Percentiles rank a stretch among this genome's conserved stretches.
These are phyloP conservation scores for Salpingoeca rosetta DNA, from an alignment of 78 protist genomes.

Conservation along the genomic window DNA sequence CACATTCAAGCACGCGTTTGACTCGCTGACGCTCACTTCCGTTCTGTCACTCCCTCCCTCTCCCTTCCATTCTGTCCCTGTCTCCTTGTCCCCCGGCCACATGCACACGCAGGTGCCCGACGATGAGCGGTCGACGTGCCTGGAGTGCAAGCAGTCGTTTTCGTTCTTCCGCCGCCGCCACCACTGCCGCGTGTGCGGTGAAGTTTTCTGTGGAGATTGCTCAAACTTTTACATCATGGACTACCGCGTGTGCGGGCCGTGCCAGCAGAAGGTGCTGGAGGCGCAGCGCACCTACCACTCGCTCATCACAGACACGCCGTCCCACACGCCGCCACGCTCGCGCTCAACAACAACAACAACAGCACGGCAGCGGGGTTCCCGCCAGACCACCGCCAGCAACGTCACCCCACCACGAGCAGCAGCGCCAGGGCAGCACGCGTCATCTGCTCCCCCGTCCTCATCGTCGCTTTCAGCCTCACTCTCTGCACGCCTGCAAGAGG, in stretches of 20 bases:
- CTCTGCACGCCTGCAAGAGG: too few relatives aligned
- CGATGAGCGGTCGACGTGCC: background rate
- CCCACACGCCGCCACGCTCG: too few relatives aligned
- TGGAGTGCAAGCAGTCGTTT: constrained; percentile 11
- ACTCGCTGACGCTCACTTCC: background rate
- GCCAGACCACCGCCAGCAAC: background rate
- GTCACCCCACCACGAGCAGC: background rate
- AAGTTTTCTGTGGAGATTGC: constrained; percentile 26
- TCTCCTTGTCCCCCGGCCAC: background rate
- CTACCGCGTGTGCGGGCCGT: background rate
- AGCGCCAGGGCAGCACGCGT: background rate
- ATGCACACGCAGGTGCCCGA: constrained; percentile 18
- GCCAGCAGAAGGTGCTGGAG: background rate
- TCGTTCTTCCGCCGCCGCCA: constrained; percentile 3
- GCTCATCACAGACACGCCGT: too few relatives aligned
- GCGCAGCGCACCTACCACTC: too few relatives aligned
- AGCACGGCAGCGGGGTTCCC: too few relatives aligned
- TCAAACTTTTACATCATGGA: background rate
- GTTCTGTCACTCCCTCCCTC: background rate
- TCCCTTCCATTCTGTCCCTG: background rate
- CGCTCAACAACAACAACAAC: too few relatives aligned
- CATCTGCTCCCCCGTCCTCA: background rate
- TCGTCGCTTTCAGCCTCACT: too few relatives aligned
- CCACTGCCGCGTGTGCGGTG: constrained; percentile 36
- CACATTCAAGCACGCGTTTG: background rate